Conservation (phyloP, 495 filamentous ascomycete species). For the Halenospora varia region DNA sequence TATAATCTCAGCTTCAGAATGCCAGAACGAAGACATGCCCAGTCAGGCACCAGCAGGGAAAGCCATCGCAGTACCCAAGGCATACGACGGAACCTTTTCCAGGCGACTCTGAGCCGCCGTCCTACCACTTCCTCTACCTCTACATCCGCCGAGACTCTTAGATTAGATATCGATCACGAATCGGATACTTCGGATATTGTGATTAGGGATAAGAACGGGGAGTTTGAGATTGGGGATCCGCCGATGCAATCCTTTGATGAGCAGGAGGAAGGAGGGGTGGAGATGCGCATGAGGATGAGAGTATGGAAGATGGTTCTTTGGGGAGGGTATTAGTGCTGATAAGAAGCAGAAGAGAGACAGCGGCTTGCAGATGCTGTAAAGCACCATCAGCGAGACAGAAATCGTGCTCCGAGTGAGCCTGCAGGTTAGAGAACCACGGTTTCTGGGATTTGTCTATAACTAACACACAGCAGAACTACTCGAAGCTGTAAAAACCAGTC, state of each 20-base stretch:
- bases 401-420: constrained; percentile 59
- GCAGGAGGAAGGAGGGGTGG: constrained; percentile 38
- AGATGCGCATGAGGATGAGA: constrained; percentile 34
- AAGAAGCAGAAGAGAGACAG: constrained; percentile 36
- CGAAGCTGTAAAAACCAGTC: constrained; percentile 65
- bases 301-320: constrained; percentile 10
- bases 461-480: constrained; percentile 56
- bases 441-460: constrained; percentile 1
- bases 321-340: constrained; percentile 12
- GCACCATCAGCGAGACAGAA: constrained; percentile 57
- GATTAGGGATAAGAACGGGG: constrained; percentile 69
- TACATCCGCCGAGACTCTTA: constrained; percentile 30
- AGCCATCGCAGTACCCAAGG: constrained; percentile 18
- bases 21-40: constrained; percentile 22
- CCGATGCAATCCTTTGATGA: constrained; percentile 35
- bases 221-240: constrained; percentile 70
- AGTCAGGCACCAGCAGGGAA: constrained; percentile 2
- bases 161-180: constrained; percentile 28
- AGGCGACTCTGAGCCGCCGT: constrained; percentile 63
- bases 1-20: constrained; percentile 8
- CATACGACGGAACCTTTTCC: constrained; percentile 69
- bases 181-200: constrained; percentile 66
- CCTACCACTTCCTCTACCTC: constrained; percentile 50
- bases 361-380: constrained; percentile 49
- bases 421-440: constrained; percentile 48